Evolutionary conservation across 768 basidiomycete species (phyloP).

Genomic region (Rhizopogon sp.): DNA sequence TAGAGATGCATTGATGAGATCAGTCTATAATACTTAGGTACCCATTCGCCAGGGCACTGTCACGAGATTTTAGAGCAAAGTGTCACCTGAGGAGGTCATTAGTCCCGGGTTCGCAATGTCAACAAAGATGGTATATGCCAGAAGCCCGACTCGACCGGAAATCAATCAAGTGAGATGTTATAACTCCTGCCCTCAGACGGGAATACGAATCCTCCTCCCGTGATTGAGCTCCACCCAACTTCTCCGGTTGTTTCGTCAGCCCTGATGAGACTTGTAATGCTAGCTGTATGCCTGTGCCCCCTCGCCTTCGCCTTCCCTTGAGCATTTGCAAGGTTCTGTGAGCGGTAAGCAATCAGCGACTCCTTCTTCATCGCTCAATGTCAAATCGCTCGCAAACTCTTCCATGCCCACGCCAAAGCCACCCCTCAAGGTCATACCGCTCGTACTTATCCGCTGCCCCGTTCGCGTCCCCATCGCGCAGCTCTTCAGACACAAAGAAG

Average conservation of each 20-base stretch:
- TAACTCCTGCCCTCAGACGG: constrained; percentile 30
- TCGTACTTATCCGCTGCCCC: constrained; percentile 58
- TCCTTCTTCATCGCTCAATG: constrained; percentile 64
- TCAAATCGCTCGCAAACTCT: constrained; percentile 29
- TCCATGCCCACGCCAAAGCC: constrained; percentile 22
- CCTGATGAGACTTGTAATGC: constrained; percentile 77
- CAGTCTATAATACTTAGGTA: too few relatives aligned
- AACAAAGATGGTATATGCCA: not conserved
- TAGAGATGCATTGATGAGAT: too few relatives aligned
- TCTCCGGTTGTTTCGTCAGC: constrained; percentile 59
- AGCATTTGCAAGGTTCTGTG: constrained; percentile 38
- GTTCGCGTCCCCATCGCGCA: constrained; percentile 51
- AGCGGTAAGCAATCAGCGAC: constrained; percentile 67
- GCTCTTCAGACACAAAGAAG: constrained; percentile 77
- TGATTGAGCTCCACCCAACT: constrained; percentile 79
- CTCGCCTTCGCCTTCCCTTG: constrained; percentile 24
- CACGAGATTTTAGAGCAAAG: too few relatives aligned
- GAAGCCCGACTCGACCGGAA: not conserved
- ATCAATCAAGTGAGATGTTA: not conserved
- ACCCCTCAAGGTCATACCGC: constrained; percentile 64
- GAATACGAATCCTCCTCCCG: constrained; percentile 47
- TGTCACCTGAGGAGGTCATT: too few relatives aligned
- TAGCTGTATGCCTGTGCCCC: constrained; percentile 75
- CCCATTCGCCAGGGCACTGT: too few relatives aligned
- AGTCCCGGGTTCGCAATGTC: too few relatives aligned